Evolutionary conservation across 176 grass and related monocot species (phyloP), one percentile per base, ranked within the genome.

Genomic region (Musa acuminata): DNA sequence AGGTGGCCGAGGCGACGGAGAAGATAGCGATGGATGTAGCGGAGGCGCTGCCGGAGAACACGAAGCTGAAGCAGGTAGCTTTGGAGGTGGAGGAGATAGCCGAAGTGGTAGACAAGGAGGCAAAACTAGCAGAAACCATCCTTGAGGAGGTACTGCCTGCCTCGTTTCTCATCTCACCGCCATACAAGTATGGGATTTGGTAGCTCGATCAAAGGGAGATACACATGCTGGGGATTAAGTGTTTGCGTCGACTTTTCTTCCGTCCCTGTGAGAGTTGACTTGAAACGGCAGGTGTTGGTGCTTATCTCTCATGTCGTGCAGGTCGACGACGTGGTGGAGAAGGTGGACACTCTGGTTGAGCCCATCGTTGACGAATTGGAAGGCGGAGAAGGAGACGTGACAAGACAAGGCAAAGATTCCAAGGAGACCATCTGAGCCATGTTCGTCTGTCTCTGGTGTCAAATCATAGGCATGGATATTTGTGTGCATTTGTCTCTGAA

Each of bases 321-420:
- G 87, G 81, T 89, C 29, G 87, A 89, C 24, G 87, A 83, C 78
- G 75, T 89, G 83, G 78, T 65, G 72, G 77, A 86, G 72, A 74
- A 81, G 68, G 71, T 83, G n/a, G 87, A 89, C 53, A 74, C 84
- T 53, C 55, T 86, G 53, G 80, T 83, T 13, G 74, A 83, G 52
- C 87, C 87, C 59, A 81, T 89, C 67, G 78, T 89, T 14, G 64
- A 81, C 52, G 80, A 49, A 49, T 25, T 11, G 26, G 67, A 79
- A 64, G 16, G 63, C 57, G 21, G 0, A n/a, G 70, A 86, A 64
- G 71, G 68, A 51, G 64, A 71, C 0, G 35, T 6, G 35, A 43
- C 35, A 43, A 43, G 35, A 43, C 35, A 43, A 43, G 35, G 35
- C 35, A 43, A 43, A 43, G 35, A 43, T 43, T 43, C 35, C 4